Evolutionary conservation across 2,329 filamentous ascomycete species (phyloP), one percentile per base, ranked within the genome.

Genomic region (Talaromyces sp.): DNA sequence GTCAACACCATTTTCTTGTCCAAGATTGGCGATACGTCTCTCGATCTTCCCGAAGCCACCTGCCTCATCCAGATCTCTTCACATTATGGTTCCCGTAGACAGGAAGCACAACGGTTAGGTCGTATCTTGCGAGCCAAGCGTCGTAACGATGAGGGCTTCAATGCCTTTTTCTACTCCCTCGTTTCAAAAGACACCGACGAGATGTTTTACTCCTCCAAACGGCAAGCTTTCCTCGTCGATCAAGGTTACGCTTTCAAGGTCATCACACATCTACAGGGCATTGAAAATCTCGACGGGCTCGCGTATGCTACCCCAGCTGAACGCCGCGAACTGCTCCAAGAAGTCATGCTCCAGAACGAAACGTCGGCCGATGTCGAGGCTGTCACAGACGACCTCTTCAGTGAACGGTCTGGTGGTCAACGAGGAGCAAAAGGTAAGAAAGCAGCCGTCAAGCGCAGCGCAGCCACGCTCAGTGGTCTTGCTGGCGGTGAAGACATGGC

Each of bases 221-320:
- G 95, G 10, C 95, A 99, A 76, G 93, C 95, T 0, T 99, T 99
- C 79, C 82, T 99, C 0, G 93, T 99, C 25, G 95, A 99, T 67
- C 95, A 99, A 76, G 95, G 95, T 10, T 99, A 99, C 73, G 93
- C 95, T 0, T 99, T 99, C 84, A 98, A 98, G 74, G 93, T 98
- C 64, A 99, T 99, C 73, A 99, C 95, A 0, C 92, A 96, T 71
- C 83, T 99, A 8, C 89, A 93, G 70, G 95, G 93, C 57, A 92
- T 99, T 65, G 91, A 97, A 63, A 85, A 91, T 62, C 89, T 93
- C 58, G 87, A 89, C 0, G 87, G 88, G 0, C 83, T 99, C 1
- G 89, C 88, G 1, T 98, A 96, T 72, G 85, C 85, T 1, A 91
- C 91, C 1, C 84, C 92, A 0, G 81, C 85, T 7, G 92, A 96